Evolutionary conservation across 176 grass and related monocot genomes (phyloP).

Genomic region (Oryza longistaminata): DNA sequence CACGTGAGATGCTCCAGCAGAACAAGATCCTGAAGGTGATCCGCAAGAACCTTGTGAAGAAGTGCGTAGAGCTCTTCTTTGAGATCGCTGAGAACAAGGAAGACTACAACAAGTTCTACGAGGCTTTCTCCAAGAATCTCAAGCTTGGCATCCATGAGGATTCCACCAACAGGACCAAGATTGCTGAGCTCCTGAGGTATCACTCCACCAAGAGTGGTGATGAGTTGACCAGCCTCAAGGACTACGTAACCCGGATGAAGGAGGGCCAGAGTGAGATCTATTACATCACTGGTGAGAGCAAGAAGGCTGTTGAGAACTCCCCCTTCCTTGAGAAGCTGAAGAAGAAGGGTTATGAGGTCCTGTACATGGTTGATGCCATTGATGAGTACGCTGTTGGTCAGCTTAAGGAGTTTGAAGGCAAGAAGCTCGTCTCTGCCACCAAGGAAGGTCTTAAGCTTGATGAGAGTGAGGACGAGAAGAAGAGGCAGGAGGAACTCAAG

Average conservation of each 20-base stretch:
- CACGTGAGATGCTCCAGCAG: conserved; percentile 58
- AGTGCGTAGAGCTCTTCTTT: conserved; percentile 67
- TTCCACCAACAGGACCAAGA: conserved; percentile 55
- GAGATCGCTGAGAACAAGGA: conserved; percentile 78
- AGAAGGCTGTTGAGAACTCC: conserved; percentile 95
- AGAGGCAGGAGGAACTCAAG: conserved; percentile 68
- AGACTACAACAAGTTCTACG: conserved; percentile 89
- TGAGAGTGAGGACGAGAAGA: conserved; percentile 83
- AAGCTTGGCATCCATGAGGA: conserved; percentile 69
- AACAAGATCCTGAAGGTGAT: conserved; percentile 70
- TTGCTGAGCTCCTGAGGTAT: conserved; percentile 59
- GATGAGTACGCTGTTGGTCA: conserved; percentile 93
- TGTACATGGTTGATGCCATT: conserved; percentile 83
- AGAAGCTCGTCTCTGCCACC: conserved; percentile 83
- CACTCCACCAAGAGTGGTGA: conserved; percentile 71
- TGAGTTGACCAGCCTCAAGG: conserved; percentile 67
- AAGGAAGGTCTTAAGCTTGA: conserved; percentile 93
- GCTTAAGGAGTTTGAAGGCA: conserved; percentile 90
- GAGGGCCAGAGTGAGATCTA: conserved; percentile 66
- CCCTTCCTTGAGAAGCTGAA: conserved; percentile 88
- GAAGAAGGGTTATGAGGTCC: conserved; percentile 80
- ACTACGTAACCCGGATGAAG: conserved; percentile 74
- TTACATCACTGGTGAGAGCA: conserved; percentile 84
- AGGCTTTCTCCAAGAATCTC: conserved; percentile 91
- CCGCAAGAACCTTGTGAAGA: conserved; percentile 66